Evolutionary conservation across 208 protist species (phyloP).

Genomic region (Trypanosoma cruzi): DNA sequence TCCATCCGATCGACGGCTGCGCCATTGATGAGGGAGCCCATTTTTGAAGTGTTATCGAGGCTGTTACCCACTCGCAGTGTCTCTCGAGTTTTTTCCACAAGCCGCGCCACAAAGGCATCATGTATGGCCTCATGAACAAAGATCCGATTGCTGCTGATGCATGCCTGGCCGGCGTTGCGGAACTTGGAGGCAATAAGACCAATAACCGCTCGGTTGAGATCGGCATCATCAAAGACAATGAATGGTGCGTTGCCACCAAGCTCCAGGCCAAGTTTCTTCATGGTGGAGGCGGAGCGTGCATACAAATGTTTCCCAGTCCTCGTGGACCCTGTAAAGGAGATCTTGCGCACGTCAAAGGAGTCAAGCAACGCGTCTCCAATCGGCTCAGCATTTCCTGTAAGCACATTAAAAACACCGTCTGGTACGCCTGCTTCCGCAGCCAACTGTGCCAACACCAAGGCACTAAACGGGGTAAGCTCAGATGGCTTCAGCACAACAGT

Average conservation of each 20-base stretch:
- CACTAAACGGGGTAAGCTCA: slow-evolving; percentile 77
- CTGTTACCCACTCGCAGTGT: slow-evolving; percentile 74
- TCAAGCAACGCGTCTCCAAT: slow-evolving; percentile 67
- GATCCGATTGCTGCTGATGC: slow-evolving; percentile 84
- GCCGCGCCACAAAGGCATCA: slow-evolving; percentile 49
- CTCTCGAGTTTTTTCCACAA: slow-evolving; percentile 41
- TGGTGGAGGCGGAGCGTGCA: slow-evolving; percentile 49
- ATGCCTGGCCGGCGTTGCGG: slow-evolving; percentile 89
- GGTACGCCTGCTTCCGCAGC: slow-evolving; percentile 75
- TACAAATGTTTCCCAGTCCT: slow-evolving; percentile 74
- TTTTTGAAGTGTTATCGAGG: slow-evolving; percentile 41
- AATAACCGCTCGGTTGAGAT: slow-evolving; percentile 66
- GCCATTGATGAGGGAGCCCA: slow-evolving; percentile 78
- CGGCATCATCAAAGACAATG: slow-evolving; percentile 90
- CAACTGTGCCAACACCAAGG: slow-evolving; percentile 72
- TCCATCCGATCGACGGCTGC: slow-evolving; percentile 44
- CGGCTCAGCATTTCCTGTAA: slow-evolving; percentile 67
- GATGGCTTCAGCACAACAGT: slow-evolving; percentile 91
- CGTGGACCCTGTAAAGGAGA: slow-evolving; percentile 91
- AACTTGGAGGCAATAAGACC: slow-evolving; percentile 76
- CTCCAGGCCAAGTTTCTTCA: slow-evolving; percentile 89
- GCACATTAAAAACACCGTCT: slow-evolving; percentile 79
- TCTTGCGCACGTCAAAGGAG: slow-evolving; percentile 72
- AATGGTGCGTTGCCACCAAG: slow-evolving; percentile 94
- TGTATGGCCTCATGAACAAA: slow-evolving; percentile 75